Evolutionary conservation across 1,284 basidiomycete genomes (phyloP), one percentile per base, ranked within the genome.

Genomic region (Pascua guehoae): DNA sequence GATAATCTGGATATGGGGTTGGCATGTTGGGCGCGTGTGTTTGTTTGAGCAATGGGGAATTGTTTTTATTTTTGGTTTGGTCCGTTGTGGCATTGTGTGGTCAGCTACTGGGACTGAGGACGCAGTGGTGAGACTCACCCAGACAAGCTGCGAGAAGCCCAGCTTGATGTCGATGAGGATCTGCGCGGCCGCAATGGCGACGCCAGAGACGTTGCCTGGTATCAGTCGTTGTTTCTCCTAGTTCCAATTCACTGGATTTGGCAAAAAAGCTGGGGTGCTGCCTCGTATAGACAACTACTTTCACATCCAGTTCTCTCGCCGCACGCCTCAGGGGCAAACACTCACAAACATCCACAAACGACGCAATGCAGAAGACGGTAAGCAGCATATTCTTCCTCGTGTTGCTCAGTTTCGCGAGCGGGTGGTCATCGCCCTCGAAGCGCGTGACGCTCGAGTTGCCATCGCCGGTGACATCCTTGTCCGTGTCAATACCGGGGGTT

Each of bases 111-210:
- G 44, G 1, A 32, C 52, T 51, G 12, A 51, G 57, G 42, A 50
- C 8, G 8, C 2, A 12, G 24, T 32, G 24, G 32, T 5, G 8
- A n/a, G n/a, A 64, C 67, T 64, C 39, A 72, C 68, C 70, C 70
- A 73, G 17, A 70, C 68, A 8, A 65, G 53, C 54, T 73, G 72
- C 8, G 64, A 69, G 14, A 59, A 17, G 17, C 55, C 60, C 7
- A 73, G 60, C 9, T 56, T 44, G 46, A 65, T 67, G 54, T 73
- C 72, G 2, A 14, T 8, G 1, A 58, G 43, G 46, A 73, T 72
- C 47, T 70, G 62, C 3, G 69, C 66, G 14, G 70, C 68, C 15
- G 69, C 70, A 1, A 73, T 44, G 5, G 57, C 68, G 2, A 66
- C 66, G 18, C 70, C 70, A 1, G 64, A 66, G 18, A 70, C 63